These are phyloP conservation scores for Pyricularia sp. DNA, from an alignment of 2,329 filamentous ascomycete species.

Conservation along the genomic window DNA sequence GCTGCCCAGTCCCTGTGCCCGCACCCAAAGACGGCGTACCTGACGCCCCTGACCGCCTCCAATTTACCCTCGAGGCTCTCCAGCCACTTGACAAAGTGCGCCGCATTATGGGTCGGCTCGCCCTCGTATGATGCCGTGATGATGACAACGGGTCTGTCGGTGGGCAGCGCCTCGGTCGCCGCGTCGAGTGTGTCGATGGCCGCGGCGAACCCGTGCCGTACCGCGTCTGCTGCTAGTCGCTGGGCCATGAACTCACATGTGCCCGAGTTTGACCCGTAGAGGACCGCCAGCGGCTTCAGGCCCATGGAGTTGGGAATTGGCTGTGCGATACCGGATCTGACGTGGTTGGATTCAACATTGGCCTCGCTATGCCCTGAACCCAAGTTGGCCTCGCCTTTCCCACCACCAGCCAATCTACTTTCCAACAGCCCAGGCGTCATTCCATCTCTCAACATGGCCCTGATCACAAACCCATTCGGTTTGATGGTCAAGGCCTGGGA, in stretches of 20 bases:
- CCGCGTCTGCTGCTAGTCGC: neutral
- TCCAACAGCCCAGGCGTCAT: constrained; percentile 22
- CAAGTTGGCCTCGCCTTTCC: constrained; percentile 30
- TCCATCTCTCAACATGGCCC: constrained; percentile 40
- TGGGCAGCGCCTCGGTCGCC: no score
- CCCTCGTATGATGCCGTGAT: constrained; percentile 49
- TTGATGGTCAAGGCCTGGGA: constrained; percentile 49
- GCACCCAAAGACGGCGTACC: constrained; percentile 51
- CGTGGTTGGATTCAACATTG: no score
- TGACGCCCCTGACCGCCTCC: constrained; percentile 42
- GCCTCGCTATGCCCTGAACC: constrained; percentile 33
- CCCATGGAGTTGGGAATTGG: neutral
- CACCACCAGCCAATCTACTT: neutral
- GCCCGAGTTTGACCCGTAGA: neutral
- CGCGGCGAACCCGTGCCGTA: neutral
- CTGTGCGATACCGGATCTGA: neutral
- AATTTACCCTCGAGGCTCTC: constrained; percentile 29
- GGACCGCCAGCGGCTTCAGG: neutral
- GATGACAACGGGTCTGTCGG: constrained; percentile 45
- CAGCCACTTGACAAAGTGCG: constrained; percentile 58
- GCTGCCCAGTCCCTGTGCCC: constrained; percentile 21
- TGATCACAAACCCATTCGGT: constrained; percentile 50
- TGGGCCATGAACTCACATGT: neutral
- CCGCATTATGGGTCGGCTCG: constrained; percentile 61
- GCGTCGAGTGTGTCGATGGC: neutral